Evolutionary conservation across 1,139 yeast species (phyloP).

Genomic region (Sugiyamaella pinicola): DNA sequence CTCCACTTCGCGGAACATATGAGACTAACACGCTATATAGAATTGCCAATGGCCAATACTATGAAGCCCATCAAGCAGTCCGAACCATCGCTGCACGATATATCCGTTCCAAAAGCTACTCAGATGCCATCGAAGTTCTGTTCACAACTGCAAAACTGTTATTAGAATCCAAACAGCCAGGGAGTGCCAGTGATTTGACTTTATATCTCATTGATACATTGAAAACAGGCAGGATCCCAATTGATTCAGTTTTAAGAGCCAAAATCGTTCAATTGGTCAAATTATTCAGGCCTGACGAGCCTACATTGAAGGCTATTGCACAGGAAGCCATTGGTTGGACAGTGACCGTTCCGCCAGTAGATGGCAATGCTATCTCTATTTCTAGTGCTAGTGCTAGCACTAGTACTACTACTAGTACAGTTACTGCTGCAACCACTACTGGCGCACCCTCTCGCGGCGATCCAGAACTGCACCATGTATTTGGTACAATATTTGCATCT

Average conservation of each 20-base stretch:
- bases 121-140: constrained; percentile 71
- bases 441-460: constrained; percentile 61
- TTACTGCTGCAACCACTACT: neutral
- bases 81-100: constrained; percentile 86
- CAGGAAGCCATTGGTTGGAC: constrained; percentile 52
- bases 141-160: constrained; percentile 70
- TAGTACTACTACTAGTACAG: too few species aligned
- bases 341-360: neutral
- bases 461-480: constrained; percentile 67
- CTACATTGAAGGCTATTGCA: constrained; percentile 65
- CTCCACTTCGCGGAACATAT: too few species aligned
- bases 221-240: constrained; percentile 51
- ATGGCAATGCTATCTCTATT: neutral
- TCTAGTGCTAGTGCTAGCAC: neutral
- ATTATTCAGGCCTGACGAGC: constrained; percentile 63
- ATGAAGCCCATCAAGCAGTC: constrained; percentile 94
- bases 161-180: constrained; percentile 68
- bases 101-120: constrained; percentile 65
- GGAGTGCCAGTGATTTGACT: constrained; percentile 80
- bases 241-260: constrained; percentile 41
- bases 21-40: constrained; percentile 42
- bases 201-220: constrained; percentile 71
- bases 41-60: constrained; percentile 73
- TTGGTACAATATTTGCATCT: constrained; percentile 63
- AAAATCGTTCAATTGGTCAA: constrained; percentile 48